These are phyloP conservation scores for Pseudocercospora pini-densiflorae DNA, from an alignment of 2,329 filamentous ascomycete genomes.

Conservation along the genomic window DNA sequence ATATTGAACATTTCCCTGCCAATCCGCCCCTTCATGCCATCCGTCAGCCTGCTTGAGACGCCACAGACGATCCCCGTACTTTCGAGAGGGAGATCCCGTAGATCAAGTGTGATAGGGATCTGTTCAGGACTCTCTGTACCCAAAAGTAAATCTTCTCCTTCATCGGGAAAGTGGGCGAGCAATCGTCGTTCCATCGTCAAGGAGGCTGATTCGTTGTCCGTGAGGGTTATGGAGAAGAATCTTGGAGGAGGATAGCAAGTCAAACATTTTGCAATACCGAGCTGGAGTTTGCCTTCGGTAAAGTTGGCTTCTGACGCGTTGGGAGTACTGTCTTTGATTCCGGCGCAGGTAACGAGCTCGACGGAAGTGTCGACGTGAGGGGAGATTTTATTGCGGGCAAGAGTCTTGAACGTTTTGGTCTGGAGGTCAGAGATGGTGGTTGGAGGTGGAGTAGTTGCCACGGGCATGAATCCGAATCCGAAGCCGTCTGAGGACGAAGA, in stretches of 20 bases:
- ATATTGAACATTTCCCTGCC: constrained; percentile 67
- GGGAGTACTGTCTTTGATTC: constrained; percentile 53
- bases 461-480: constrained; percentile 40
- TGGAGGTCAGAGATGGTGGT: constrained; percentile 80
- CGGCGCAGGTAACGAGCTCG: constrained; percentile 81
- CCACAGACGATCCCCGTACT: constrained; percentile 95
- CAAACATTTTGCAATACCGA: constrained; percentile 55
- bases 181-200: constrained; percentile 73
- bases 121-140: constrained; percentile 71
- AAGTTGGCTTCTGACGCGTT: constrained; percentile 36
- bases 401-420: constrained; percentile 77
- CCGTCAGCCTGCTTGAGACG: constrained; percentile 80
- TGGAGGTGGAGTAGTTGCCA: constrained; percentile 71
- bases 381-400: constrained; percentile 76
- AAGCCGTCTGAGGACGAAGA: constrained; percentile 46
- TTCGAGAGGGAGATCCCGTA: constrained; percentile 79
- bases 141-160: constrained; percentile 67
- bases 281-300: constrained; percentile 49
- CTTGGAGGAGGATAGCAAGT: constrained; percentile 58
- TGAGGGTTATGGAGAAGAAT: constrained; percentile 76
- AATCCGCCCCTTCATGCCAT: constrained; percentile 61
- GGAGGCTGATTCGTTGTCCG: constrained; percentile 74
- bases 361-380: constrained; percentile 72
- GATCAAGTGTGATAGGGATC: constrained; percentile 86
- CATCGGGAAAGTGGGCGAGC: constrained; percentile 57